Percentiles rank a stretch among this genome's conserved stretches.
Conservation (phyloP, 2,329 filamentous ascomycete species). For the Talaromyces sp. region DNA sequence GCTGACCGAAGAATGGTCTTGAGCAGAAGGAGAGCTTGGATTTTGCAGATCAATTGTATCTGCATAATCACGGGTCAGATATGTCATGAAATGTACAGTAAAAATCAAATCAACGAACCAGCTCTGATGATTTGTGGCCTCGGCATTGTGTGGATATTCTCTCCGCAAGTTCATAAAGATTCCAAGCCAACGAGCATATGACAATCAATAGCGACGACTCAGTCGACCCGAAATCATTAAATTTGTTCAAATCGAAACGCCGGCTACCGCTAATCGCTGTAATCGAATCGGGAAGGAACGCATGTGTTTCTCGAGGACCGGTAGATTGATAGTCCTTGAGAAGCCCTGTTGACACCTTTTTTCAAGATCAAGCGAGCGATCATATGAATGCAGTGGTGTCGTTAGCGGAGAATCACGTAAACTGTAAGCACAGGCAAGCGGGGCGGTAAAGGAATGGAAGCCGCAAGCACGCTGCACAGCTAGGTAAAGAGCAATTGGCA, state of each 20-base stretch:
- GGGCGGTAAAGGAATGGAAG: conserved; percentile 14
- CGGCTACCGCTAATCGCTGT: neutral
- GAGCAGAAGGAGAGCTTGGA: conserved; percentile 71
- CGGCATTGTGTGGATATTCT: conserved; percentile 28
- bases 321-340: neutral
- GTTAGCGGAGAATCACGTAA: neutral
- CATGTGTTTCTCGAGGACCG: neutral
- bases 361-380: neutral
- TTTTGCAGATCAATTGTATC: conserved; percentile 95
- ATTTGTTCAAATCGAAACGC: neutral
- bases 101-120: conserved; percentile 29
- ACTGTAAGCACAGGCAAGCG: neutral
- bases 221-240: conserved; percentile 8
- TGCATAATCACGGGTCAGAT: conserved; percentile 34
- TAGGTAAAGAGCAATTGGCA: neutral
- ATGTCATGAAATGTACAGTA: neutral
- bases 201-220: neutral
- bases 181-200: neutral
- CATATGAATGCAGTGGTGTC: neutral
- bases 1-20: conserved; percentile 64
- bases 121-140: conserved; percentile 44
- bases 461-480: conserved; percentile 13
- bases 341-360: neutral
- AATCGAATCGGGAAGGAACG: neutral
- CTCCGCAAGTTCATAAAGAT: neutral